These are phyloP conservation scores for Eucalyptus virginea DNA, from an alignment of 345 rosid genomes.

Conservation along the genomic window DNA sequence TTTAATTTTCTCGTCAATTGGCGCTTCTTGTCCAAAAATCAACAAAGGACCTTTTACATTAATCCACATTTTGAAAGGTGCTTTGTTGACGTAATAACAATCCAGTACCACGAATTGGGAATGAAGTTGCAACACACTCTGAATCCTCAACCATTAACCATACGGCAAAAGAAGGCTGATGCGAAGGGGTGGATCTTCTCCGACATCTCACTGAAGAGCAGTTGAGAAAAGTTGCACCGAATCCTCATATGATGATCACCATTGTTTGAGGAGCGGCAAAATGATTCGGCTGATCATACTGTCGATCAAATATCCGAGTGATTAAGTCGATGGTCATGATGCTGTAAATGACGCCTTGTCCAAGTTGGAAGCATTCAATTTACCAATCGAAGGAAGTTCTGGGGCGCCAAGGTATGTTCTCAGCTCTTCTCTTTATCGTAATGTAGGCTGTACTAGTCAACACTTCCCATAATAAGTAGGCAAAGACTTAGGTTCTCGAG, in stretches of 20 bases:
- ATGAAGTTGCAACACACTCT: background rate
- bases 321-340: background rate
- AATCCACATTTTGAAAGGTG: background rate
- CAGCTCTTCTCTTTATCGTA: background rate
- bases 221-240: background rate
- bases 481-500: background rate
- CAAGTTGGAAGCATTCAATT: background rate
- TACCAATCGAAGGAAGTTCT: background rate
- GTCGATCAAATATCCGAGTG: background rate
- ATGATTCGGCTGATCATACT: background rate
- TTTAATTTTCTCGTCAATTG: too few species aligned
- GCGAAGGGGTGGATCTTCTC: background rate
- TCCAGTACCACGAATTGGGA: background rate
- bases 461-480: background rate
- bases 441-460: background rate
- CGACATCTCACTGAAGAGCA: background rate
- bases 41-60: background rate
- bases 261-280: background rate
- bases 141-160: background rate
- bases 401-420: background rate
- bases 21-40: background rate
- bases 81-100: background rate
- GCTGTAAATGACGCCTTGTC: background rate
- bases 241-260: background rate
- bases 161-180: background rate